phyloP scores from a whole-genome alignment of 2,329 filamentous ascomycete genomes.

The Cladosporium sp. region DNA sequence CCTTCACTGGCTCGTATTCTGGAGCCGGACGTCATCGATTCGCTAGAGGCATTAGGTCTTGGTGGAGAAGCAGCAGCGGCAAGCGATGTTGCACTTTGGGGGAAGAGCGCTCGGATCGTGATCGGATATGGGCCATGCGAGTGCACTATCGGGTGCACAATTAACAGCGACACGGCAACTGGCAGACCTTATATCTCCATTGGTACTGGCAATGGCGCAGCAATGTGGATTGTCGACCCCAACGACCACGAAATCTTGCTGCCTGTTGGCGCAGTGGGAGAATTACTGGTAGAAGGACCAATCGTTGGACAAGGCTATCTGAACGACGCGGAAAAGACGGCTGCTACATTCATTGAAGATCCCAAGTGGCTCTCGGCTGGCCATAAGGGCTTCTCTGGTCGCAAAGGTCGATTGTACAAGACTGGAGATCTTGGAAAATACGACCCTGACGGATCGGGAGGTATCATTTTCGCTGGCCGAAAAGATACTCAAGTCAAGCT shows the following conservation, averaged over 20 bases:
- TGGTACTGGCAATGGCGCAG: slow-evolving; percentile 17
- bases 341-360: slow-evolving; percentile 29
- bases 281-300: slow-evolving; percentile 45
- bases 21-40: slow-evolving; percentile 35
- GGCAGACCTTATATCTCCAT: slow-evolving; percentile 16
- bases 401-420: slow-evolving; percentile 50
- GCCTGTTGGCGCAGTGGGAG: slow-evolving; percentile 44
- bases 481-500: slow-evolving; percentile 59
- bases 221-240: slow-evolving; percentile 31
- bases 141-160: slow-evolving; percentile 21
- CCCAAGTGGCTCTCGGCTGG: slow-evolving; percentile 22
- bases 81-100: slow-evolving; percentile 85
- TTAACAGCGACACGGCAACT: slow-evolving; percentile 15
- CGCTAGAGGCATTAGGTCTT: slow-evolving; percentile 39
- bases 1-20: slow-evolving; percentile 41
- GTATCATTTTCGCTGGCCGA: slow-evolving; percentile 55
- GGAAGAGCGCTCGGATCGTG: slow-evolving; percentile 73
- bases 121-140: slow-evolving; percentile 62
- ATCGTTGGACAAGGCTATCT: slow-evolving; percentile 45
- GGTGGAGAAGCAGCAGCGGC: slow-evolving; percentile 59
- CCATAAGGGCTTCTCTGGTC: slow-evolving; percentile 25
- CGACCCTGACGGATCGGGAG: slow-evolving; percentile 43
- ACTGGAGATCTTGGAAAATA: slow-evolving; percentile 59
- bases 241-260: slow-evolving; percentile 27
- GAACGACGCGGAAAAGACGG: slow-evolving; percentile 27